A percentile compares a stretch with the other conserved stretches of the same genome.
These are phyloP conservation scores for Irpex lacteus DNA, from an alignment of 1,284 basidiomycete genomes.

Conservation along the genomic window DNA sequence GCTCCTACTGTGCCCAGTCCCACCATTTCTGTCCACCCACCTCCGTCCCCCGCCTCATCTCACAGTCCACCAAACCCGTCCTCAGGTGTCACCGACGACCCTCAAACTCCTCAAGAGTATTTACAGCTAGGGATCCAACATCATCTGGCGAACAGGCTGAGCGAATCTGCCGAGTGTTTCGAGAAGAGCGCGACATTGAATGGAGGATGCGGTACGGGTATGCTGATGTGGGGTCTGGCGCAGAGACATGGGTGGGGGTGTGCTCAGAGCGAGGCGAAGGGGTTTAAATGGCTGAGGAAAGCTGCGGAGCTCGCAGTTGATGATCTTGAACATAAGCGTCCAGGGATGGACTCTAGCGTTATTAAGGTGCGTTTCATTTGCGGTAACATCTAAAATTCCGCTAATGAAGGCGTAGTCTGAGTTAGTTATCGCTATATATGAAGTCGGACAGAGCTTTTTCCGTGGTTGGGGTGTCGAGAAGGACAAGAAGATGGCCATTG, in stretches of 20 bases:
- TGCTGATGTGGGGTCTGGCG: slow-evolving; percentile 92
- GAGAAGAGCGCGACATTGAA: slow-evolving; percentile 73
- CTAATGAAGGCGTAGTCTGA: slow-evolving; percentile 50
- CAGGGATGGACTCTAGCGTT: slow-evolving; percentile 35
- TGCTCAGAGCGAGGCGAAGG: slow-evolving; percentile 70
- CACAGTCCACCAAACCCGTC: slow-evolving; percentile 16
- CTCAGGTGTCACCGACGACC: slow-evolving; percentile 15
- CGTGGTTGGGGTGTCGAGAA: slow-evolving; percentile 87
- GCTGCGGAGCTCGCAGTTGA: slow-evolving; percentile 81
- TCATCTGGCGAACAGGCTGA: slow-evolving; percentile 77
- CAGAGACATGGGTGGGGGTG: slow-evolving; percentile 89
- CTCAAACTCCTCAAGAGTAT: slow-evolving; percentile 53
- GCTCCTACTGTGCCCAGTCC: slow-evolving; percentile 16
- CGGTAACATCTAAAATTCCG: neutral
- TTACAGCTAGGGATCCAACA: slow-evolving; percentile 77
- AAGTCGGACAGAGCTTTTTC: slow-evolving; percentile 90
- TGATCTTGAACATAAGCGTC: slow-evolving; percentile 66
- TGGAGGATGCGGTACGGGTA: slow-evolving; percentile 85
- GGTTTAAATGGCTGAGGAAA: slow-evolving; percentile 80
- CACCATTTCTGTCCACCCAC: slow-evolving; percentile 2
- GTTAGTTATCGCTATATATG: slow-evolving; percentile 86
- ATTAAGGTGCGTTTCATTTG: slow-evolving; percentile 37
- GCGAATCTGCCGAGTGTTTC: slow-evolving; percentile 75
- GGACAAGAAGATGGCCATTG: slow-evolving; percentile 85
- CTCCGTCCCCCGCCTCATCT: slow-evolving; percentile 10